Conservation (phyloP, 306 rosid species). For the cucumber (Cucumis sativus) region Cucumber_9930_V3 NC_026661.2:15779001-15779500, state of each 20-base stretch:
- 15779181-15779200: slow-evolving; percentile 58
- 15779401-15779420: background rate
- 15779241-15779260: slow-evolving; percentile 28
- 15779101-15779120: slow-evolving; percentile 58
- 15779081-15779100: slow-evolving; percentile 42
- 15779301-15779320: background rate
- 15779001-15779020: background rate
- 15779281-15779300: slow-evolving; percentile 19
- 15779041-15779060: slow-evolving; percentile 8
- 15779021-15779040: background rate
- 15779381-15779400: background rate
- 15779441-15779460: background rate
- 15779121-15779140: slow-evolving; percentile 47
- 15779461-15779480: background rate
- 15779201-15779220: slow-evolving; percentile 59
- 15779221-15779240: slow-evolving; percentile 42
- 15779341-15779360: background rate
- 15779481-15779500: background rate
- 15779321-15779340: background rate
- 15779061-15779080: slow-evolving; percentile 27
- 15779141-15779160: slow-evolving; percentile 62
- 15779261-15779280: slow-evolving; percentile 71
- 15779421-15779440: background rate
- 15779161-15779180: slow-evolving; percentile 65
- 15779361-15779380: background rate